Evolutionary conservation across 2,329 filamentous ascomycete species (phyloP), one percentile per base, ranked within the genome.

Genomic region (Pseudohalonectria lignicola): DNA sequence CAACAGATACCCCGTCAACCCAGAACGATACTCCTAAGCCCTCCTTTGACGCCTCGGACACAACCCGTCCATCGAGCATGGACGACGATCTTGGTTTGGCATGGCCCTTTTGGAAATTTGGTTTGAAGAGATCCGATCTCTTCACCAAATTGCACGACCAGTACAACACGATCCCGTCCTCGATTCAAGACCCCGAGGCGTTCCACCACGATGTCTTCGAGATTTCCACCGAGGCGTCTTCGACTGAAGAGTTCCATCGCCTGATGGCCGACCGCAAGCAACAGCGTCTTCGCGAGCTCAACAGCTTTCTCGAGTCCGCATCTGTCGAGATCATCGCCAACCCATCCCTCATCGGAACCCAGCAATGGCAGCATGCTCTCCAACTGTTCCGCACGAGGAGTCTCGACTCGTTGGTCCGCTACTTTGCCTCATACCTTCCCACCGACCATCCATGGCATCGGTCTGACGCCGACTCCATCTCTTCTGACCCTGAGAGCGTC

Each of bases 51-150:
- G n/a, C n/a, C n/a, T n/a, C n/a, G n/a, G n/a, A n/a, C n/a, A n/a
- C n/a, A n/a, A n/a, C n/a, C n/a, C n/a, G n/a, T n/a, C n/a, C n/a
- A n/a, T n/a, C n/a, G n/a, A n/a, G n/a, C n/a, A n/a, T n/a, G n/a
- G n/a, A n/a, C n/a, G 71, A 76, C 56, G 71, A 75, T 40, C 64
- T 62, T 23, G 61, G 55, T 46, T 61, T 56, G 52, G 60, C 63
- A 47, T 77, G 73, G 73, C 73, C 73, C 31, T 66, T 67, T 48
- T 77, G 73, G 72, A 76, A 76, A 55, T 77, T 76, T 61, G 72
- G 71, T 50, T 66, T 76, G 66, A 74, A 71, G 63, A 66, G 65
- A 51, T 65, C 68, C 40, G 72, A 75, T 49, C 67, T 76, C 55
- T 68, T 68, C 52, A 69, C 67, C 38, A 71, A 65, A 37, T 66